Base-by-base conservation (phyloP, 768 basidiomycete genomes). In the Galerina sulciceps region DNA sequence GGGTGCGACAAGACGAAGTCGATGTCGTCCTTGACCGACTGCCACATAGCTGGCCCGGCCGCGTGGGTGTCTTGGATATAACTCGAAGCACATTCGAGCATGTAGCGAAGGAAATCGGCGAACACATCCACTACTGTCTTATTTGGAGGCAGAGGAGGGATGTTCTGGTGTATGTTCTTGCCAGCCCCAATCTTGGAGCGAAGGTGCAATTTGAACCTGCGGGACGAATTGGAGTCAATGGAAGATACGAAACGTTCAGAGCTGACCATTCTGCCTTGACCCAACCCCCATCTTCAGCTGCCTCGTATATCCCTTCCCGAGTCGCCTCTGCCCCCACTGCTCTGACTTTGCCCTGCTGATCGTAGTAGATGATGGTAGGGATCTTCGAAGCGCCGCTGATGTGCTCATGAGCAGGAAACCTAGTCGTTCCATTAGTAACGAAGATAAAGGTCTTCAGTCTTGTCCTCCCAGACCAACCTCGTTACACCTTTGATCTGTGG, bases 311-410 rank as follows among this genome's bases (percentile, higher is more conserved):
- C 31, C 73, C 73, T 26, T 81, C 76, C 13, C 71, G 70, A 20
- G 73, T 66, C 1, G 81, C 76, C 64, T 82, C 81, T 13, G 81
- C 81, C 18, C 81, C 81, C 34, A 76, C 73, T 6, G 80, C 78
- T 48, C 73, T 70, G 15, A 79, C 72, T 0, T 62, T 61, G 0
- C 81, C 81, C 8, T 65, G 60, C 35, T 70, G 61, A 55, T 80
- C 77, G 56, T 83, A 83, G 62, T 77, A 84, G 11, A 83, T 58
- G 51, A 82, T 72, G 22, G 79, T 78, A 4, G 82, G 82, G 53
- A 83, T 80, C 64, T 82, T 83, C 49, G 75, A 77, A 51, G 78
- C 76, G 4, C 79, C 67, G 40, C 56, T 55, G 20, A 57, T 56
- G 18, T 57, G 46, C 43, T 68, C 64, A 37, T 68, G 67, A 10